These are phyloP conservation scores for Cenchrus fungigraminus DNA, from an alignment of 176 grass and related monocot species.

Conservation along the genomic window DNA sequence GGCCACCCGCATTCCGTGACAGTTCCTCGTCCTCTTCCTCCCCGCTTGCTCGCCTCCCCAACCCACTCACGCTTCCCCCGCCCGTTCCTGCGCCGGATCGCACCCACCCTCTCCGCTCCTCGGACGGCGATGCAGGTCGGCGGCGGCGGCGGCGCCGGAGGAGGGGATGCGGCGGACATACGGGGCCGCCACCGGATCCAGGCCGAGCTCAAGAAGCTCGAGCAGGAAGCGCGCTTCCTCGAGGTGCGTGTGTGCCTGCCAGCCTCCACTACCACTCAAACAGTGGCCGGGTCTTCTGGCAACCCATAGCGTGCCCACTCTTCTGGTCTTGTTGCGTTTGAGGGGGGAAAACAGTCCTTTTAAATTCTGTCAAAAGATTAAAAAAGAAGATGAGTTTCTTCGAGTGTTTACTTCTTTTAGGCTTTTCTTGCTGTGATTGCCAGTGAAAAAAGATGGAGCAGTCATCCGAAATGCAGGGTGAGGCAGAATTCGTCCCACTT, in stretches of 20 bases:
- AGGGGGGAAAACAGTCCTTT: not conserved
- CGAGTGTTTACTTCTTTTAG: not conserved
- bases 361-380: not conserved
- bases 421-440: not conserved
- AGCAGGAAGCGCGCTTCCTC: constrained; percentile 65
- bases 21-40: constrained; percentile 27
- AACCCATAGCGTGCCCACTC: not conserved
- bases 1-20: constrained; percentile 46
- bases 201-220: constrained; percentile 75
- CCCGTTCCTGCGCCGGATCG: constrained; percentile 10
- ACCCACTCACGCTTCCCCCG: constrained; percentile 33
- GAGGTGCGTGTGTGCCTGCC: constrained; percentile 33
- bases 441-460: not conserved
- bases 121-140: constrained; percentile 48
- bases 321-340: not conserved
- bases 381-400: not conserved
- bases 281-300: too few species aligned
- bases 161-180: constrained; percentile 38
- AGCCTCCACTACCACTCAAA: not conserved
- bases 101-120: not conserved
- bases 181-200: constrained; percentile 68
- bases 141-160: constrained; percentile 6
- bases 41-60: constrained; percentile 6
- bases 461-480: not conserved
- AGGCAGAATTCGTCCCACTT: constrained; percentile 14